Base-by-base conservation (phyloP, 345 rosid genomes). In the Syzygium aqueum region DNA sequence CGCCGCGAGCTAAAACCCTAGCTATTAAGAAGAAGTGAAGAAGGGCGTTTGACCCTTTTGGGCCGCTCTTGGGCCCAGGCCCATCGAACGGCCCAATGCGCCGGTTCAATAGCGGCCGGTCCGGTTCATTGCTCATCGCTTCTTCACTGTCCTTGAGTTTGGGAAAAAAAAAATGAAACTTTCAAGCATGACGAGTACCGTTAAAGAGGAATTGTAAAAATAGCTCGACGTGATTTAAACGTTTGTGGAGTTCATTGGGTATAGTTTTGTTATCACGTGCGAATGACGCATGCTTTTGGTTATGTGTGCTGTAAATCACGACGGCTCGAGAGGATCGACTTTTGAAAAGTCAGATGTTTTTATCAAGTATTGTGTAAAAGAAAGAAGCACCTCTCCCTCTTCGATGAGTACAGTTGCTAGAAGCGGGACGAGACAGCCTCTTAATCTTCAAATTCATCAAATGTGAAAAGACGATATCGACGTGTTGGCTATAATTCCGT, bases 341-440 rank as follows among this genome's bases (percentile, higher is more conserved):
- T 30, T 65, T 15, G 2, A 30, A 65, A 30, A 15, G 6, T 30
- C 4, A 0, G 3, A 30, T 15, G 0, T 14, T 7, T 63, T 3
- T 63, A 7, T 61, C 1, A 67, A 0, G 23, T 4, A 33, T 9
- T 33, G 19, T 15, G 13, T 33, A 30, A 1, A 30, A 30, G 9
- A 52, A 14, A 7, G 19, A 28, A 12, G 10, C 10, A 2, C 37
- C 40, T 53, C 57, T 53, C 43, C 40, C 43, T 16, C 77, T 16
- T 1, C 16, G 0, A 4, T 7, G 1, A 67, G 5, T 2, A 67
- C 2, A 30, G 8, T 3, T 8, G 6, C 46, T 3, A 2, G 1
- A 9, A 33, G 46, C 3, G 5, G 0, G 25, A 17, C 19, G 13
- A 67, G 25, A 56, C 5, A 30, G 11, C 23, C 78, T 21, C 21